Evolutionary conservation across 805 yeast genomes (phyloP), one percentile per base, ranked within the genome.

Genomic region (Wickerhamomyces tratensis): DNA sequence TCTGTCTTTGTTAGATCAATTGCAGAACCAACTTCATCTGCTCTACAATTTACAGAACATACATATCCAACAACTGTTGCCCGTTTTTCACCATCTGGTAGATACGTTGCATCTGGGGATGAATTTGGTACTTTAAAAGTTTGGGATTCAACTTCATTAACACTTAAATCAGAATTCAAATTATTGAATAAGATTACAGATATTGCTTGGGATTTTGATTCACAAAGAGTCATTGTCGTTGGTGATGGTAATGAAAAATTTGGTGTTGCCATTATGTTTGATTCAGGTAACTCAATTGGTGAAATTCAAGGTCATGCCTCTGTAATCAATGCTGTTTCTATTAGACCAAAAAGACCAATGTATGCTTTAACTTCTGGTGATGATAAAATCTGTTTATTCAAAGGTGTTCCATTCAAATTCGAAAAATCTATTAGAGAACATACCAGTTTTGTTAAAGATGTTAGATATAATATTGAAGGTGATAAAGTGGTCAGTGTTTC

Each of bases 251-350:
- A 82, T 50, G 96, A 88, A 52, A 74, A 84, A 46, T 89, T 77
- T 57, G 98, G 98, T 7, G 96, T 84, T 51, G 88, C 94, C 49
- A 86, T 91, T 60, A 78, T 95, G 7, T 84, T 83, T 75, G 99
- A 93, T 57, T 76, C 95, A 1, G 98, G 98, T 46, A 93, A 93
- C 63, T 78, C 96, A n/a, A 79, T 93, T 37, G 99, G 98, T 43
- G 98, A 93, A 58, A 82, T 91, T 53, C 79, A 88, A 39, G 98
- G 98, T 25, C 98, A 93, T 59, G 74, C 91, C 14, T 80, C 86
- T 26, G 77, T 75, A 39, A 77, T 91, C 56, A 87, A 85, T 56
- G 86, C 93, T 0, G 95, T 88, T 20, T 77, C 83, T 44, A 82
- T 91, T 49, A 82, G 83, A 56, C 87, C 89, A 20, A 48, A 43